Evolutionary conservation across 257 asterid genomes (phyloP).

Genomic region (Catharanthus roseus): DNA sequence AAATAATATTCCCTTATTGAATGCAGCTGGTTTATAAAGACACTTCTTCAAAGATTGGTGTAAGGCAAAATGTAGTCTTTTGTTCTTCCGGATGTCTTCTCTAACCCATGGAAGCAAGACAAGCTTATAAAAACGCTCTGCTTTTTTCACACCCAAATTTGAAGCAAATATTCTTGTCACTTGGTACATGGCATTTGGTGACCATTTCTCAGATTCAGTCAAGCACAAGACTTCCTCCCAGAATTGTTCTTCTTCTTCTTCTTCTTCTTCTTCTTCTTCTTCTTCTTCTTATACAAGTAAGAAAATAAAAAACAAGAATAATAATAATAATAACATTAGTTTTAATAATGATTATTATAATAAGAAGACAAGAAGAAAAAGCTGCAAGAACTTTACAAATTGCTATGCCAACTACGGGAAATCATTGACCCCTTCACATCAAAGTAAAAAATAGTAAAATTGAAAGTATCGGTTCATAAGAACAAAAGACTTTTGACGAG

Average conservation of each 20-base stretch:
- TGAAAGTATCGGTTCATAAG: background rate
- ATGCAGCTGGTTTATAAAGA: constrained; percentile 88
- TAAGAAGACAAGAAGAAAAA: background rate
- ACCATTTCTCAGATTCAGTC: constrained; percentile 93
- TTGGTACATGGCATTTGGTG: constrained; percentile 85
- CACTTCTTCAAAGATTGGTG: constrained; percentile 82
- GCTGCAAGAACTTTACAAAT: background rate
- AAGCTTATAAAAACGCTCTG: constrained; percentile 73
- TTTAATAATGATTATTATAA: too few species aligned
- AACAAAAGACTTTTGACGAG: background rate
- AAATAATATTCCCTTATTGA: constrained; percentile 79
- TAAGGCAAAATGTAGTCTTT: constrained; percentile 78
- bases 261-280: too few species aligned
- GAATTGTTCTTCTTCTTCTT: too few species aligned
- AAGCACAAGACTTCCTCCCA: constrained; percentile 86
- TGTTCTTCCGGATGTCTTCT: constrained; percentile 77
- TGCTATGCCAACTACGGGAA: background rate
- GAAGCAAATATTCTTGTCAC: constrained; percentile 94
- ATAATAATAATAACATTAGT: background rate
- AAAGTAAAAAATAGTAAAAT: background rate
- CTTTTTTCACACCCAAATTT: constrained; percentile 78
- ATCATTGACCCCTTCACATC: background rate
- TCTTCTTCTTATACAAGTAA: too few species aligned
- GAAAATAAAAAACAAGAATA: background rate
- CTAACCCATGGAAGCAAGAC: constrained; percentile 92